phyloP scores from a whole-genome alignment of 129 eudicot species.

The Apium graveolens region DNA sequence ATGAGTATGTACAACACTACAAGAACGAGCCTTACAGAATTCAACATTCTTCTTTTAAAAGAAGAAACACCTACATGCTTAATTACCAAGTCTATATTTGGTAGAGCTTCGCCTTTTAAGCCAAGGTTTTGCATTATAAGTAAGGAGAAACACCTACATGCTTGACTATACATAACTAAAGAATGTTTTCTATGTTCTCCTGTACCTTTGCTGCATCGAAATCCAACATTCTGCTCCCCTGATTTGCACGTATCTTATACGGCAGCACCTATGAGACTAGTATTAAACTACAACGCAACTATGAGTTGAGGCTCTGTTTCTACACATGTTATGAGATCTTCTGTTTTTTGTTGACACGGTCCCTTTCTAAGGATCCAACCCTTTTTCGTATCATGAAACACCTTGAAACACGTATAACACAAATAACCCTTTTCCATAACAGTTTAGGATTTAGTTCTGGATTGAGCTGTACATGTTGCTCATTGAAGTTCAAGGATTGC shows the following conservation, averaged over 20 bases:
- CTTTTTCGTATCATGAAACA: background rate
- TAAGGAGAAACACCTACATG: background rate
- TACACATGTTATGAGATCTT: slow-evolving; percentile 15
- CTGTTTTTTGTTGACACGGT: slow-evolving; percentile 22
- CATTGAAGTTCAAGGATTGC: background rate
- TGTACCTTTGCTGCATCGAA: background rate
- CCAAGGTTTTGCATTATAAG: background rate
- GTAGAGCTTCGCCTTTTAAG: background rate
- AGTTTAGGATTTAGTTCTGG: slow-evolving; percentile 2
- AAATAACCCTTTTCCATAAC: slow-evolving; percentile 12
- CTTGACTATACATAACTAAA: background rate
- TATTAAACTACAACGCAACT: background rate
- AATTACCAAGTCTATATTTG: background rate
- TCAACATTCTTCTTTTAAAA: too few species aligned
- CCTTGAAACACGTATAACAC: slow-evolving; percentile 17
- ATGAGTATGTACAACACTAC: too few species aligned
- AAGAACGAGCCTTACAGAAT: too few species aligned
- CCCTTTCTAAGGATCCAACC: slow-evolving; percentile 10
- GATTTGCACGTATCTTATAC: background rate
- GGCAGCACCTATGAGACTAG: slow-evolving; percentile 2
- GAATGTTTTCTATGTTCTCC: background rate
- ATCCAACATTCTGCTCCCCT: background rate
- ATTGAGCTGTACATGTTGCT: background rate
- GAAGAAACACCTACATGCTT: too few species aligned
- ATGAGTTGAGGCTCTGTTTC: background rate